A percentile compares a stretch with the other conserved stretches of the same genome.
These are phyloP conservation scores for Lonicera japonica DNA, from an alignment of 129 eudicot genomes.

Conservation along the genomic window DNA sequence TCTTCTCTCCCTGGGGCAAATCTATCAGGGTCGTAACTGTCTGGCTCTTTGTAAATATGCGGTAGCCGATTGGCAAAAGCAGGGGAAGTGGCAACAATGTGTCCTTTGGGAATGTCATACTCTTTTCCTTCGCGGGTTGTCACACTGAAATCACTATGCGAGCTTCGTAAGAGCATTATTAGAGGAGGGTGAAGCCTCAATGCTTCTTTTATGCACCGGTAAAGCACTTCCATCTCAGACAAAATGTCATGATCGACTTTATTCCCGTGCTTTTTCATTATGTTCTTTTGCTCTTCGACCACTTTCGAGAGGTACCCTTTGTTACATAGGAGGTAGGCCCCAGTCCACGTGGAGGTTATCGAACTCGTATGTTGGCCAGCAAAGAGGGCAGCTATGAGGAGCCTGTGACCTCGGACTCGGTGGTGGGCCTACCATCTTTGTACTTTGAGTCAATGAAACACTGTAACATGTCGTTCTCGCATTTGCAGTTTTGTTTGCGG, in stretches of 20 bases:
- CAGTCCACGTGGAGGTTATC: conserved; percentile 93
- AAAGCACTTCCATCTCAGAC: conserved; percentile 78
- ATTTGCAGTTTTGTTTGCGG: conserved; percentile 61
- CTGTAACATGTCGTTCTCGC: conserved; percentile 73
- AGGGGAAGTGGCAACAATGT: conserved; percentile 88
- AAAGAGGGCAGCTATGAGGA: conserved; percentile 87
- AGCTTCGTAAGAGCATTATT: conserved; percentile 81
- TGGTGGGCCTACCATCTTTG: conserved; percentile 84
- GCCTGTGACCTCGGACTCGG: conserved; percentile 79
- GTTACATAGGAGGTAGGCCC: conserved; percentile 81
- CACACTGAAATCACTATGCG: conserved; percentile 73
- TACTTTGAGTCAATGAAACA: conserved; percentile 93
- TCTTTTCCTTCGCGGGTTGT: conserved; percentile 72
- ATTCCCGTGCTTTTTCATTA: conserved; percentile 50
- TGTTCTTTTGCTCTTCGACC: conserved; percentile 54
- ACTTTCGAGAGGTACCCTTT: conserved; percentile 58
- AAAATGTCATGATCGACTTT: conserved; percentile 71
- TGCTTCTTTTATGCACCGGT: conserved; percentile 88
- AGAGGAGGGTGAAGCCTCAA: conserved; percentile 92
- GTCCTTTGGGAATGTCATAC: conserved; percentile 89
- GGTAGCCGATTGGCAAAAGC: conserved; percentile 86
- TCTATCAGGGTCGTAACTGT: conserved; percentile 82
- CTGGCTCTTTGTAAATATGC: conserved; percentile 76
- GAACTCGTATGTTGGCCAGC: conserved; percentile 98
- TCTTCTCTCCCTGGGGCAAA: conserved; percentile 78